Evolutionary conservation across 768 basidiomycete genomes (phyloP), one percentile per base, ranked within the genome.

Genomic region (Termitomyces sp.): DNA sequence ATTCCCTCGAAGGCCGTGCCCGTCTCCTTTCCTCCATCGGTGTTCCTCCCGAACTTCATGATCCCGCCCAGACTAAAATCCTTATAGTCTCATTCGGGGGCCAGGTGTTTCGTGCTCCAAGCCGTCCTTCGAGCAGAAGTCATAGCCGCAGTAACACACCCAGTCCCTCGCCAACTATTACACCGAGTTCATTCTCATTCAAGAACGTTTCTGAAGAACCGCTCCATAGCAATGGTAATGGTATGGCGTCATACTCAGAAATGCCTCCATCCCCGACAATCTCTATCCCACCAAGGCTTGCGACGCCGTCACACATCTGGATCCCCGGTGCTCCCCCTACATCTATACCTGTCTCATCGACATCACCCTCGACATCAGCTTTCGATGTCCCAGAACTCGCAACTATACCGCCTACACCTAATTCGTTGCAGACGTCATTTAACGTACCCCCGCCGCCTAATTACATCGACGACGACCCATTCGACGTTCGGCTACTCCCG

Each of bases 81-180:
- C 76, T 91, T 25, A 71, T 91, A 25, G 87, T 92, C 7, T 91
- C 89, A 1, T 92, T 92, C 63, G 89, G 89, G 15, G 89, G 89
- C 0, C 89, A 92, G 61, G 72, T 84, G 7, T 85, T 91, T 66
- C 80, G 78, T 52, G 76, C 75, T 48, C 84, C 85, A 3, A 77
- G 72, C 54, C 63, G 73, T 40, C 57, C 68, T 0, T 68, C 69
- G 5, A 81, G 80, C 61, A 66, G 72, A 43, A 58, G 49, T 25
- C 65, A 58, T 20, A 75, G 70, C 53, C 61, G 67, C 16, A 60
- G 58, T 41, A 38, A 58, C 7, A 73, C 70, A 48, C 65, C 53
- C 16, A 50, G 29, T 11, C 50, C 49, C 18, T 43, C 53, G 20
- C 54, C 41, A 35, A 47, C 45, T 15, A 22, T 50, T 15, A 20